A percentile compares a stretch with the other conserved stretches of the same genome.
Evolutionary conservation across 805 yeast genomes (phyloP).

Genomic region (Candida railenensis): DNA sequence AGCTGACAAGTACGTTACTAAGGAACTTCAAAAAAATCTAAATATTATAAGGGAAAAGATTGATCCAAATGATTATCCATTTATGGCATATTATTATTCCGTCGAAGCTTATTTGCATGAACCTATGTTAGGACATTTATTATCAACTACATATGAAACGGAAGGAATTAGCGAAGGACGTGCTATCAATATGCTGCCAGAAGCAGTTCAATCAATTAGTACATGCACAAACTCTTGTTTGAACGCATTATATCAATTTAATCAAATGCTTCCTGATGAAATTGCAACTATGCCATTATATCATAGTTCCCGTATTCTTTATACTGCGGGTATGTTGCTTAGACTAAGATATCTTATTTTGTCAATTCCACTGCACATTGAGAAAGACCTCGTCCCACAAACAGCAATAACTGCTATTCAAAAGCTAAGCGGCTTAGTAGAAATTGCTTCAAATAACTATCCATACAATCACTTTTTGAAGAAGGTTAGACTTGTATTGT

Average conservation of each 20-base stretch:
- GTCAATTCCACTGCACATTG: slow-evolving; percentile 47
- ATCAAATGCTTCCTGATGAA: slow-evolving; percentile 41
- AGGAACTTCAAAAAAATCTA: slow-evolving; percentile 51
- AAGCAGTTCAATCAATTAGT: slow-evolving; percentile 43
- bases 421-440: slow-evolving; percentile 24
- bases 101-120: slow-evolving; percentile 69
- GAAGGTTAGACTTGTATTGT: slow-evolving; percentile 55
- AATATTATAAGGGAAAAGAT: slow-evolving; percentile 38
- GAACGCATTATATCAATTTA: slow-evolving; percentile 48
- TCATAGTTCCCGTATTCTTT: slow-evolving; percentile 56
- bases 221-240: slow-evolving; percentile 56
- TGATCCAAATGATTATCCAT: slow-evolving; percentile 34
- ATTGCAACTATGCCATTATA: slow-evolving; percentile 58
- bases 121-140: slow-evolving; percentile 38
- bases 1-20: slow-evolving; percentile 38
- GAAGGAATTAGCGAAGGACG: neutral
- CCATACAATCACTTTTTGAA: slow-evolving; percentile 48
- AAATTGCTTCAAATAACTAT: slow-evolving; percentile 23
- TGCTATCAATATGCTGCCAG: slow-evolving; percentile 15
- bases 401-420: slow-evolving; percentile 38
- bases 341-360: slow-evolving; percentile 56
- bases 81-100: slow-evolving; percentile 54
- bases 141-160: slow-evolving; percentile 12
- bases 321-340: slow-evolving; percentile 63
- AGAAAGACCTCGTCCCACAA: slow-evolving; percentile 47